These are phyloP conservation scores for Suillus subaureus DNA, from an alignment of 768 basidiomycete genomes.

Conservation along the genomic window DNA sequence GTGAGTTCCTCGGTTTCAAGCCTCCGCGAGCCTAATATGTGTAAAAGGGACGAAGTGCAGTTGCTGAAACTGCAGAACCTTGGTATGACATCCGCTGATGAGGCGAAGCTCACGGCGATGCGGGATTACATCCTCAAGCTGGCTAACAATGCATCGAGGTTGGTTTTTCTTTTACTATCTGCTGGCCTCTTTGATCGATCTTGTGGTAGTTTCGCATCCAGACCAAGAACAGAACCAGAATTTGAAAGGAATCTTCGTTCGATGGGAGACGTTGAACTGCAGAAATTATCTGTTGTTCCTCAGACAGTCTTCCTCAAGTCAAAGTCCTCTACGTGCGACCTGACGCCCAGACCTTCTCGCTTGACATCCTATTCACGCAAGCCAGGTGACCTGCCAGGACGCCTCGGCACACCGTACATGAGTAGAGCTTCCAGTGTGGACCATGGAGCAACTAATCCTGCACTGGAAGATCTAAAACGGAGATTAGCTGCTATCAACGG, in stretches of 20 bases:
- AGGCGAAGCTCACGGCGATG: constrained; percentile 86
- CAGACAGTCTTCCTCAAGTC: constrained; percentile 87
- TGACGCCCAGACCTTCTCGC: constrained; percentile 40
- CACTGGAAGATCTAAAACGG: constrained; percentile 79
- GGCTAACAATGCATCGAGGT: constrained; percentile 80
- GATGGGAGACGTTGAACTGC: constrained; percentile 72
- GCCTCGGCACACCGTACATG: constrained; percentile 53
- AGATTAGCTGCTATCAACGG: constrained; percentile 75
- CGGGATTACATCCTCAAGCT: constrained; percentile 86
- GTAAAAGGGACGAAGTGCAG: constrained; percentile 72
- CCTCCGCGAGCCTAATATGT: not conserved
- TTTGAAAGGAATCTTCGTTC: constrained; percentile 64
- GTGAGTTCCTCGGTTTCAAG: constrained; percentile 47
- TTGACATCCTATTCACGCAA: constrained; percentile 40
- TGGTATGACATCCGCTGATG: constrained; percentile 82
- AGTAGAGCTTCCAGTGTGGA: constrained; percentile 54
- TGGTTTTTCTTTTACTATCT: constrained; percentile 17
- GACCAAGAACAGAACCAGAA: constrained; percentile 64
- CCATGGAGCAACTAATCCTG: constrained; percentile 47
- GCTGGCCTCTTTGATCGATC: constrained; percentile 10
- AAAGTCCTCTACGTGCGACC: constrained; percentile 42
- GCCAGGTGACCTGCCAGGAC: constrained; percentile 41
- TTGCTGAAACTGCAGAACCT: constrained; percentile 80
- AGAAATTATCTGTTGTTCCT: constrained; percentile 86
- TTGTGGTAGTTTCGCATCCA: constrained; percentile 60